Percentiles rank a stretch among this genome's conserved stretches.
Evolutionary conservation across 768 basidiomycete genomes (phyloP).

Genomic region (Termitomyces sp.): DNA sequence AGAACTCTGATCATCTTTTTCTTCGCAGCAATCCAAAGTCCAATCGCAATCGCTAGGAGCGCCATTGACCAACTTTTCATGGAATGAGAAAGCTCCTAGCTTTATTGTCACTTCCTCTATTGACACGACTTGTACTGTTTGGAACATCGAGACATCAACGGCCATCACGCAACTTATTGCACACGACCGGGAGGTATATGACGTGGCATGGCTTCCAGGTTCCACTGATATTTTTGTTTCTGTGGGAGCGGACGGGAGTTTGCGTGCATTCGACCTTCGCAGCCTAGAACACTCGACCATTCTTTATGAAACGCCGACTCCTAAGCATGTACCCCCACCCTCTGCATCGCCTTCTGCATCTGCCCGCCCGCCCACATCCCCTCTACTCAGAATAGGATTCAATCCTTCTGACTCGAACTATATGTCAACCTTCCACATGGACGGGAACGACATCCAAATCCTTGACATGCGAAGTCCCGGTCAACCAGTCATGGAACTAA

Average conservation of each 20-base stretch:
- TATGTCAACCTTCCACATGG: constrained; percentile 96
- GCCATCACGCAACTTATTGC: constrained; percentile 97
- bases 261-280: constrained; percentile 94
- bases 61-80: constrained; percentile 94
- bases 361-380: constrained; percentile 71
- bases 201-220: constrained; percentile 96
- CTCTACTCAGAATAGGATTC: constrained; percentile 83
- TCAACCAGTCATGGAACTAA: constrained; percentile 87
- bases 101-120: constrained; percentile 96
- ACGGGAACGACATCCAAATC: constrained; percentile 84
- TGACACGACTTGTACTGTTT: constrained; percentile 97
- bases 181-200: constrained; percentile 94
- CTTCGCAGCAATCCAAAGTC: constrained; percentile 76
- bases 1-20: constrained; percentile 5
- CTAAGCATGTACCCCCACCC: constrained; percentile 61
- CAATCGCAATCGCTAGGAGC: constrained; percentile 80
- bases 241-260: constrained; percentile 93
- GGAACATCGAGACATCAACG: constrained; percentile 93
- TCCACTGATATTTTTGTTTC: constrained; percentile 98
- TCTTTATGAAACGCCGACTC: constrained; percentile 87
- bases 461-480: constrained; percentile 97
- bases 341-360: constrained; percentile 50
- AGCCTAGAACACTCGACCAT: constrained; percentile 98
- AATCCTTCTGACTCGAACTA: constrained; percentile 91
- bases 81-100: constrained; percentile 90